A percentile compares a stretch with the other conserved stretches of the same genome.
phyloP scores from a whole-genome alignment of 768 basidiomycete genomes.

The Lactarius hatsudake region DNA sequence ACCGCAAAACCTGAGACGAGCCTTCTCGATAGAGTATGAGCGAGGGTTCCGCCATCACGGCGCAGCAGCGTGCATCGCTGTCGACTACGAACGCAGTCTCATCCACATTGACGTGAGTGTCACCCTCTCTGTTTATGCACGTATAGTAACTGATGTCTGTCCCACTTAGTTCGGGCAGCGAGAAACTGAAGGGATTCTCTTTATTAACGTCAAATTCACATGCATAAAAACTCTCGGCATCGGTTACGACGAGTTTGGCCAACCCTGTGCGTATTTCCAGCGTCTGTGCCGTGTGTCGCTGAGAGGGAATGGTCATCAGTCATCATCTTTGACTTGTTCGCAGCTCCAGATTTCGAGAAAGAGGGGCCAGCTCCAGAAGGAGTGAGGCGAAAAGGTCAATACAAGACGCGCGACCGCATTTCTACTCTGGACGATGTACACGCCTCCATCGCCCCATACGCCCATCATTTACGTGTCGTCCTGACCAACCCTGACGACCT shows the following conservation, averaged over 20 bases:
- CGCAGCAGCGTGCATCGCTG: constrained; percentile 51
- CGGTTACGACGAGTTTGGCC: constrained; percentile 12
- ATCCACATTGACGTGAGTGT: constrained; percentile 56
- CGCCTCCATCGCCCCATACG: constrained; percentile 59
- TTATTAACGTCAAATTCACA: constrained; percentile 20
- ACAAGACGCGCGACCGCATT: constrained; percentile 55
- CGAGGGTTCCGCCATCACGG: constrained; percentile 44
- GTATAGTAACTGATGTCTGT: background rate
- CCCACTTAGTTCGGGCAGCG: constrained; percentile 21
- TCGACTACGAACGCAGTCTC: constrained; percentile 67
- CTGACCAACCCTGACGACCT: constrained; percentile 52
- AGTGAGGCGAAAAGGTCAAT: constrained; percentile 35
- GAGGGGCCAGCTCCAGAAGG: constrained; percentile 47
- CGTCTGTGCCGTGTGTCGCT: background rate
- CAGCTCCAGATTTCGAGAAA: constrained; percentile 61
- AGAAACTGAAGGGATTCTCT: constrained; percentile 9
- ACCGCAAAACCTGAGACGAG: constrained; percentile 28
- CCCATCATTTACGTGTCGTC: constrained; percentile 64
- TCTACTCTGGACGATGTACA: constrained; percentile 58
- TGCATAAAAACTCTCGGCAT: constrained; percentile 23
- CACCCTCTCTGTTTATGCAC: background rate
- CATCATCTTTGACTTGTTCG: constrained; percentile 20
- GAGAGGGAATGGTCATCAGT: background rate
- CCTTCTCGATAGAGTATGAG: constrained; percentile 72
- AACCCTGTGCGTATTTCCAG: constrained; percentile 9